Base-by-base conservation (phyloP, 2,329 filamentous ascomycete species). In the Bipolaris victoriae region DNA sequence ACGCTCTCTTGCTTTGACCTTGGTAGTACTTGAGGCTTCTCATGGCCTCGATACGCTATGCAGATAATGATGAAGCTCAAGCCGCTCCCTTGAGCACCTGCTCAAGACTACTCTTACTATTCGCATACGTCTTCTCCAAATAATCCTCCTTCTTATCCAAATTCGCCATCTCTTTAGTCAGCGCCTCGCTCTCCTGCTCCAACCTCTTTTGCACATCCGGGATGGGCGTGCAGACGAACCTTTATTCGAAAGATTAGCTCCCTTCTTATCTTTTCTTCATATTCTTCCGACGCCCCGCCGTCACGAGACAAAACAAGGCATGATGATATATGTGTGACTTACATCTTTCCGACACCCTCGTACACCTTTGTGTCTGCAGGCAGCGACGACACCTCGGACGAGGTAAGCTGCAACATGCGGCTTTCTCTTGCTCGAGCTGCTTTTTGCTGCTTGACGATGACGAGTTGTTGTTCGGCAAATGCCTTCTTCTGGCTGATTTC, bases 261-360 rank as follows among this genome's bases (percentile, higher is more conserved):
- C 18, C 41, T 31, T 35, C 47, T 13, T 24, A 26, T 40, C 18
- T 39, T 11, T 3, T 11, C 10, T 35, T 9, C 29, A 13, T 16
- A 7, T 13, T 11, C 3, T 24, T 31, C 29, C 11, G 29, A 9
- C 7, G 7, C 26, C 26, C 49, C 43, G 54, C 54, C 44, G 31
- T 16, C 18, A 20, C 31, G 44, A 31, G 43, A 31, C 54, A 26
- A 36, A 48, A 16, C 16, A 2, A 26, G 20, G 29, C 22, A 37
- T 15, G 43, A 20, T 16, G 1, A 15, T 13, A 36, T 22, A 24
- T 10, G 31, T 31, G 24, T 45, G n/a, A 61, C 64, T 57, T 66
- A 97, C 95, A 99, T 98, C 81, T 98, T 99, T 49, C 95, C 95
- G 10, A 98, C 90, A 5, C 94, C 94, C 79, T 98, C 94, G 71